phyloP scores from a whole-genome alignment of 306 rosid species.

The Senna tora region DNA sequence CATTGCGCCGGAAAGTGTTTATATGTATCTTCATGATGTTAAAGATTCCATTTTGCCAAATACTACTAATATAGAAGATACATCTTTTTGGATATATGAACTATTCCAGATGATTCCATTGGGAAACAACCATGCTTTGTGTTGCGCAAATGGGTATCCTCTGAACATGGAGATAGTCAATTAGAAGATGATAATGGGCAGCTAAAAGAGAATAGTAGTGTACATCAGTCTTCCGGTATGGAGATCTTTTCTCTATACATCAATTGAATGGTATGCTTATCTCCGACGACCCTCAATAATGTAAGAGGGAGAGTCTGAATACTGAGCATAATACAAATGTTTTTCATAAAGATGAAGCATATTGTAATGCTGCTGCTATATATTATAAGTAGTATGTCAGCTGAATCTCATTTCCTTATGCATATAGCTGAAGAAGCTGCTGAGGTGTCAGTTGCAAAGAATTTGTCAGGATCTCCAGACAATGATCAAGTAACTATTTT shows the following conservation, averaged over 20 bases:
- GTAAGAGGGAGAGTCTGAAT: background rate
- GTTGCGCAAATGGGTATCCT: conserved; percentile 74
- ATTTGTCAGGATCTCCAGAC: conserved; percentile 39
- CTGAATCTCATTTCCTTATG: conserved; percentile 40
- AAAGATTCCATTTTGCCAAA: background rate
- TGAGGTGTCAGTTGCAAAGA: conserved; percentile 38
- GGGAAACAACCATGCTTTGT: conserved; percentile 46
- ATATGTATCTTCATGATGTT: conserved; percentile 17
- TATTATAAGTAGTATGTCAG: conserved; percentile 29
- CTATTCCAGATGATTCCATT: conserved; percentile 33
- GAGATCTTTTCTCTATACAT: conserved; percentile 25
- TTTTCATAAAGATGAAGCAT: background rate
- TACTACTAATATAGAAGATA: conserved; percentile 5
- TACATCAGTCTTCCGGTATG: conserved; percentile 48
- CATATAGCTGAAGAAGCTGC: conserved; percentile 38
- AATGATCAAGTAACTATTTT: conserved; percentile 54
- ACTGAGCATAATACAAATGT: background rate
- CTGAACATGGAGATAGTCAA: conserved; percentile 40
- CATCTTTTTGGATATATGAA: conserved; percentile 32
- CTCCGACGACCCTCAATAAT: conserved; percentile 2
- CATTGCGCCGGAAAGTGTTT: conserved; percentile 20
- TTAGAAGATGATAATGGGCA: conserved; percentile 43
- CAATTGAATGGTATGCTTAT: conserved; percentile 21
- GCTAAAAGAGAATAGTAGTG: conserved; percentile 45
- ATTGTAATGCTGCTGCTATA: conserved; percentile 20